Base-by-base conservation (phyloP, 1,284 basidiomycete genomes). In the Rhodotorula glutinis region DNA sequence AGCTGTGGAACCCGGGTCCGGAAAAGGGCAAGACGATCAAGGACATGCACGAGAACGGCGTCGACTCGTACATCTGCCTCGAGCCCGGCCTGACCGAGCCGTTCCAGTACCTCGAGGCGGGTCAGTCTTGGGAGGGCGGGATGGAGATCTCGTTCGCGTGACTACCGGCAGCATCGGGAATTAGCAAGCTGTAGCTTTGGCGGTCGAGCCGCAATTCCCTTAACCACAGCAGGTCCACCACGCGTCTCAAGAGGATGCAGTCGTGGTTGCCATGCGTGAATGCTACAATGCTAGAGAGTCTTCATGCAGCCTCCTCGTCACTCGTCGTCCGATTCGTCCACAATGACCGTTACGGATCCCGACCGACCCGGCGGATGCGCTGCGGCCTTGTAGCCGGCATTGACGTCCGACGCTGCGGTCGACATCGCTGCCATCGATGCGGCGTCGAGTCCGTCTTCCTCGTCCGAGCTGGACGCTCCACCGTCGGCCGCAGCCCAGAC, bases 1-100 rank as follows among this genome's bases (percentile, higher is more conserved):
- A 72, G 66, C 63, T 79, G 14, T 80, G 79, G 79, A 80, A 80
- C 68, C 79, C 79, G 16, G 76, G 75, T 49, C 71, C 76, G 53
- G 75, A 73, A 40, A 79, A 77, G 33, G 75, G 69, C 47, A 71
- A 71, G 21, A 66, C 62, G 17, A 79, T 80, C 57, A 73, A 60
- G 17, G 79, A 80, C 68, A 74, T 80, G 72, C 75, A 80, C 56
- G 63, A 74, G 19, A 73, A 73, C 3, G 79, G 78, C 2, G 76
- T 73, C 72, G 74, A 74, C 41, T 71, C 72, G 56, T 80, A 77
- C 62, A 72, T 80, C 44, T 80, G 79, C 63, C 74, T 80, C 53
- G 71, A 66, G 40, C 65, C 60, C 7, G 79, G 79, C 23, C 66
- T 75, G 46, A 75, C 77, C 29, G 56, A 60, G n/a, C 69, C 70